A percentile compares a stretch with the other conserved stretches of the same genome.
These are phyloP conservation scores for Penstemon newberryi DNA, from an alignment of 257 asterid species.

Conservation along the genomic window DNA sequence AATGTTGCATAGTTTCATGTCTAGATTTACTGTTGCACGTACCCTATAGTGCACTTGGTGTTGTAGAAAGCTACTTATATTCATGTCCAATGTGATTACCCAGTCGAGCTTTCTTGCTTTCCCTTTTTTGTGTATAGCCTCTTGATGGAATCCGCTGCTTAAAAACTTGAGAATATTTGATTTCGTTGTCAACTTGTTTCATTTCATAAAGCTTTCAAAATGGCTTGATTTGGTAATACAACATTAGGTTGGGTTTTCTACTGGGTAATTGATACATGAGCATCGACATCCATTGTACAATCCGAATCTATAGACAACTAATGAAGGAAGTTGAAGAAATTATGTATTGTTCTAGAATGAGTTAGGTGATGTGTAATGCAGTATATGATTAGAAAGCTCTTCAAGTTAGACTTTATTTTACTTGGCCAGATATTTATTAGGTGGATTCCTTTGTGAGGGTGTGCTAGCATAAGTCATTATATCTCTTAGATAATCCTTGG, in stretches of 20 bases:
- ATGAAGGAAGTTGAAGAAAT: too few relatives aligned
- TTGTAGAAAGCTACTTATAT: conserved; percentile 1
- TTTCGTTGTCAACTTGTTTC: not conserved
- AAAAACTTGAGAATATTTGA: not conserved
- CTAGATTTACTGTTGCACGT: conserved; percentile 3
- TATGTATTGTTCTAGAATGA: too few relatives aligned
- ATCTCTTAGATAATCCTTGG: too few relatives aligned
- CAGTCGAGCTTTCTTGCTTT: not conserved
- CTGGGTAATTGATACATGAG: too few relatives aligned
- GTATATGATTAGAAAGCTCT: too few relatives aligned
- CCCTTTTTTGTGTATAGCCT: not conserved
- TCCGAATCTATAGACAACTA: too few relatives aligned
- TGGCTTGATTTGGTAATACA: not conserved
- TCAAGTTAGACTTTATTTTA: too few relatives aligned
- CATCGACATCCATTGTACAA: too few relatives aligned
- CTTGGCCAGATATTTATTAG: too few relatives aligned
- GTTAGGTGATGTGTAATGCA: too few relatives aligned
- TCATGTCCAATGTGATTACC: conserved; percentile 2
- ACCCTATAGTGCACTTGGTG: not conserved
- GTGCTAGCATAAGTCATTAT: too few relatives aligned
- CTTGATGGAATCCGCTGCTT: not conserved
- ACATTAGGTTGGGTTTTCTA: not conserved
- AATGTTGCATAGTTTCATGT: conserved; percentile 3
- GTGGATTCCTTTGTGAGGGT: too few relatives aligned
- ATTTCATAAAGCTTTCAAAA: not conserved